phyloP scores from a whole-genome alignment of 2,329 filamentous ascomycete species.

The Pseudogymnoascus sp. region DNA sequence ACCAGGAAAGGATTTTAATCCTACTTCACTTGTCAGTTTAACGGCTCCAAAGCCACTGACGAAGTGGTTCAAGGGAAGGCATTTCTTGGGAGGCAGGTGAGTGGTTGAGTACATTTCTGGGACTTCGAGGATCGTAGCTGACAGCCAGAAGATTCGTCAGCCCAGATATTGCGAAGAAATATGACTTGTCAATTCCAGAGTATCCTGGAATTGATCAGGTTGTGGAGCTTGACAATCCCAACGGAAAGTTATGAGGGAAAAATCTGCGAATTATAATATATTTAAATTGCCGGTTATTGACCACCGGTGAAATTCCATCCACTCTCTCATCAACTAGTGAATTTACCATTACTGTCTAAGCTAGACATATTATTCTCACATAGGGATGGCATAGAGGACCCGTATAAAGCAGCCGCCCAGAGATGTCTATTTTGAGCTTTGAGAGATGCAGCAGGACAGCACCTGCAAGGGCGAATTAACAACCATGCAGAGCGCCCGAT shows the following conservation, averaged over 20 bases:
- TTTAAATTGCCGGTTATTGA: constrained; percentile 6
- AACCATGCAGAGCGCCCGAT: neutral
- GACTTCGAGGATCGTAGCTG: constrained; percentile 7
- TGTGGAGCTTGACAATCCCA: constrained; percentile 58
- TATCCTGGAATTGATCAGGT: constrained; percentile 87
- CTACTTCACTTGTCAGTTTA: constrained; percentile 73
- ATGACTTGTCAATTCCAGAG: constrained; percentile 71
- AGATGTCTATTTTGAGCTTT: neutral
- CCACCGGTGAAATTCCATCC: neutral
- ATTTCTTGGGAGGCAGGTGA: constrained; percentile 83
- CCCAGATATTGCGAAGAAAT: constrained; percentile 72
- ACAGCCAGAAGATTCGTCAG: constrained; percentile 62
- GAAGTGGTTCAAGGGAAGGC: constrained; percentile 73
- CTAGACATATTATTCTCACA: neutral
- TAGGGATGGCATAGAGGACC: neutral
- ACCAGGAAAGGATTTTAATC: constrained; percentile 73
- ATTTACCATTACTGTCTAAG: neutral
- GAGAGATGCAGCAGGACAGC: neutral
- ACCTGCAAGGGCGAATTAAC: neutral
- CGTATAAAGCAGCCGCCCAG: neutral
- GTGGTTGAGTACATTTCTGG: constrained; percentile 9
- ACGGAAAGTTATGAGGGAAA: constrained; percentile 42
- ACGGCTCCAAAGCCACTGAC: constrained; percentile 90
- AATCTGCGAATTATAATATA: neutral
- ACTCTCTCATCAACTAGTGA: neutral